Base-by-base conservation (phyloP, 768 basidiomycete genomes). In the Polyporus arcularius region DNA sequence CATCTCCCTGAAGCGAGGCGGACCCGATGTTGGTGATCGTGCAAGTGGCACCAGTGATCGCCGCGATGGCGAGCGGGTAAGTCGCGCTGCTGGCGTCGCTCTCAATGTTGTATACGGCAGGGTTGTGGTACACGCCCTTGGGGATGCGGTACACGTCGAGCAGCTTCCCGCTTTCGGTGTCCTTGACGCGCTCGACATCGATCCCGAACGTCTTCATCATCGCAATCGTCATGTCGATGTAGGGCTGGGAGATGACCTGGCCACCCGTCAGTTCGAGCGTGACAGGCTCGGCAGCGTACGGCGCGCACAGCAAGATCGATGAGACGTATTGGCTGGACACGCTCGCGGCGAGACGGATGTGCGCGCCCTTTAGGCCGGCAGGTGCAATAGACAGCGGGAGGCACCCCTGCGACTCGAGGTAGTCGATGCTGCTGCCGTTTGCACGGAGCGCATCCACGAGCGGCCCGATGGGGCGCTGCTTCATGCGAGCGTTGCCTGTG, bases 321-420 rank as follows among this genome's bases (percentile, higher is more conserved):
- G 94, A 97, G 39, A 98, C 97, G 70, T 98, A 99, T 86, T 99
- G 97, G 67, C 91, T 94, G 4, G 96, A 98, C 7, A 99, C 92
- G 68, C 87, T 94, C 6, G 97, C 97, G 2, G 96, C 91, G 49
- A 99, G 86, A 68, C 88, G 82, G 68, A 98, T 92, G 4, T 75
- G 82, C 0, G 88, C 88, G 16, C 96, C 97, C 59, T 83, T 82
- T 42, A 98, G 81, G 16, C 96, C 94, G 11, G 86, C 79, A 6
- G 95, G 90, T 2, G 85, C 82, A 62, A 98, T 95, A 18, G 89
- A 83, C 10, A 97, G 86, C 2, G 95, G 95, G 10, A 98, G 86
- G 70, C 94, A 96, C 9, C 95, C 96, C 40, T 85, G 73, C 3
- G 82, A 80, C 72, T 94, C 95, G 62, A 89, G 76, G 70, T 89